Evolutionary conservation across 441 rosid species (phyloP).

Genomic region (Brassica hybrid): DNA sequence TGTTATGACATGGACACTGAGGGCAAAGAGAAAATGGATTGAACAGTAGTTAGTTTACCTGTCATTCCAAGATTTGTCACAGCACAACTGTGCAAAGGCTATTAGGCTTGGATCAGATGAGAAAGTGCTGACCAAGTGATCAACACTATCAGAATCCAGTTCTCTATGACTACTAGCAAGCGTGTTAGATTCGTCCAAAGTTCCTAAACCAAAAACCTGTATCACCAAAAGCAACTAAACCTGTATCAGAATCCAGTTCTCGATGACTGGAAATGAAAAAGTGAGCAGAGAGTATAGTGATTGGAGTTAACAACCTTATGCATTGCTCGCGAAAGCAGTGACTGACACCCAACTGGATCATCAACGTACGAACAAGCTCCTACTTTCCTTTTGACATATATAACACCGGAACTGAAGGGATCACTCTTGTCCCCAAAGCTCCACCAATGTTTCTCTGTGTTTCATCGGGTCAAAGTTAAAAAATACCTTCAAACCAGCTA

Average conservation of each 20-base stretch:
- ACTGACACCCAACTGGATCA: slow-evolving; percentile 95
- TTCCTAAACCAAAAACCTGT: no score
- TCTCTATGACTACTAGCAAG: slow-evolving; percentile 44
- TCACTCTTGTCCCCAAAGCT: slow-evolving; percentile 69
- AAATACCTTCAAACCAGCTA: slow-evolving; percentile 18
- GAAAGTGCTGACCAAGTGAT: slow-evolving; percentile 95
- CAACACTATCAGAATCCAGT: slow-evolving; percentile 66
- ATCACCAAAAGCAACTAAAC: no score
- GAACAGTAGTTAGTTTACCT: slow-evolving; percentile 45
- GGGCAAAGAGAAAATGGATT: no score
- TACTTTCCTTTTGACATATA: slow-evolving; percentile 90
- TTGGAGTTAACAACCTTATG: slow-evolving; percentile 81
- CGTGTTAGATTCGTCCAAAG: no score
- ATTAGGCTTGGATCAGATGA: slow-evolving; percentile 98
- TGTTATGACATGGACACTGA: no score
- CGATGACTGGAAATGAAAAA: no score
- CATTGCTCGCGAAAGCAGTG: slow-evolving; percentile 93
- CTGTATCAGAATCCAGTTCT: no score
- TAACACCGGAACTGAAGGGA: slow-evolving; percentile 88
- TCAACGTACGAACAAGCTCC: slow-evolving; percentile 99
- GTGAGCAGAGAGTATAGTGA: no score
- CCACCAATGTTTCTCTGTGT: slow-evolving; percentile 94
- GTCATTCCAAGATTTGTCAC: slow-evolving; percentile 89
- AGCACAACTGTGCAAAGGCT: slow-evolving; percentile 88
- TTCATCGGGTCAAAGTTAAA: slow-evolving; percentile 37